Percentiles rank a stretch among this genome's conserved stretches.
These are phyloP conservation scores for Clitopilus passeckerianus DNA, from an alignment of 768 basidiomycete species.

Conservation along the genomic window DNA sequence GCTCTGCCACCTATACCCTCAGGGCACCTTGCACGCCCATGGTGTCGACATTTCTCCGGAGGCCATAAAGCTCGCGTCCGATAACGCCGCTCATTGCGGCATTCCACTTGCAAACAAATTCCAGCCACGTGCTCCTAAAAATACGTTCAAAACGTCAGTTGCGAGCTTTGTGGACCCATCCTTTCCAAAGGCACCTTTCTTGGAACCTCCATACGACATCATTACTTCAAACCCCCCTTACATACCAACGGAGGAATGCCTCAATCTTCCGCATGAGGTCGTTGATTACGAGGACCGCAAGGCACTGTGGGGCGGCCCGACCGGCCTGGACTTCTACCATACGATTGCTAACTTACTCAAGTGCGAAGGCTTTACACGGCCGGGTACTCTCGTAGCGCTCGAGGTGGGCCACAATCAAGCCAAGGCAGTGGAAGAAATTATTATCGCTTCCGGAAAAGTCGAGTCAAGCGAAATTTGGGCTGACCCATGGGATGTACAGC, in stretches of 20 bases:
- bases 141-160: slow-evolving; percentile 34
- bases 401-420: slow-evolving; percentile 82
- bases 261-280: slow-evolving; percentile 62
- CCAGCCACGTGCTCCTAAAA: slow-evolving; percentile 14
- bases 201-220: slow-evolving; percentile 60
- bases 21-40: slow-evolving; percentile 46
- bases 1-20: slow-evolving; percentile 63
- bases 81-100: slow-evolving; percentile 40
- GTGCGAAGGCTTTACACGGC: slow-evolving; percentile 43
- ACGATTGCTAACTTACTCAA: slow-evolving; percentile 62
- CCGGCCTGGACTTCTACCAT: slow-evolving; percentile 61
- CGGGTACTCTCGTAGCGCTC: slow-evolving; percentile 58
- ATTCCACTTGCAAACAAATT: slow-evolving; percentile 23
- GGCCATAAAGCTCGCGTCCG: slow-evolving; percentile 49
- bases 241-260: slow-evolving; percentile 65
- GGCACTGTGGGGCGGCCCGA: slow-evolving; percentile 75
- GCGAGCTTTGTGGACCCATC: slow-evolving; percentile 42
- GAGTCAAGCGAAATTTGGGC: slow-evolving; percentile 60
- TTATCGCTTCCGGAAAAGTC: slow-evolving; percentile 43
- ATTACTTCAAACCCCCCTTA: slow-evolving; percentile 88
- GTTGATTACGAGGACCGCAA: slow-evolving; percentile 72
- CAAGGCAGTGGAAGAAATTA: slow-evolving; percentile 50
- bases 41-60: slow-evolving; percentile 66
- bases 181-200: slow-evolving; percentile 27
- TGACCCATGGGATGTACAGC: slow-evolving; percentile 75